These are phyloP conservation scores for Citeromyces nyonsensis DNA, from an alignment of 805 yeast genomes.

Conservation along the genomic window DNA sequence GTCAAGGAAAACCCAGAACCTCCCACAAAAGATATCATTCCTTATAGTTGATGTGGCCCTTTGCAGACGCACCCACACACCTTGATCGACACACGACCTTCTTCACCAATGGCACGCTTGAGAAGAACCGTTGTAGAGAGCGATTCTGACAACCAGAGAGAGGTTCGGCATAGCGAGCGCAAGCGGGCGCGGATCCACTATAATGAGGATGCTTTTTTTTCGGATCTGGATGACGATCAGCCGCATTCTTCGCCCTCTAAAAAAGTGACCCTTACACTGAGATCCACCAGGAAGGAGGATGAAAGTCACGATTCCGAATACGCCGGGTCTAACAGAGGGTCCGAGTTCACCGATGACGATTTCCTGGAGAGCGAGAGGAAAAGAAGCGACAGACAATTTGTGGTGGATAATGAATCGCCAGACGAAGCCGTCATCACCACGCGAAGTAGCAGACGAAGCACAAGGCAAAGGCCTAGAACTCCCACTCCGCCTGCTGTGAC, in stretches of 20 bases:
- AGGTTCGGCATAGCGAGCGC: conserved; percentile 1
- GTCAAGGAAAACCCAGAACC: too few species aligned
- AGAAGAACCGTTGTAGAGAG: not conserved
- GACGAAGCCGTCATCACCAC: conserved; percentile 1
- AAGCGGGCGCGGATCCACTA: conserved; percentile 2
- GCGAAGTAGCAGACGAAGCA: conserved; percentile 1
- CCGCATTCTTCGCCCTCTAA: too few species aligned
- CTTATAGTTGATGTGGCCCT: too few species aligned
- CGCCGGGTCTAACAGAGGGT: not conserved
- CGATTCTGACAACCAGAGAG: conserved; percentile 1
- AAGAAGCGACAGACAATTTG: conserved; percentile 1
- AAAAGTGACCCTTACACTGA: not conserved
- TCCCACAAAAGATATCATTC: too few species aligned
- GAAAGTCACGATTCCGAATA: not conserved
- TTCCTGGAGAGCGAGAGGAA: conserved; percentile 1
- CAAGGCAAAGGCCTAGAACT: not conserved
- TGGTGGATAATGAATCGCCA: conserved; percentile 1
- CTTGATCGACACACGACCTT: too few species aligned
- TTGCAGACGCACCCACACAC: too few species aligned
- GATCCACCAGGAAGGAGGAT: not conserved
- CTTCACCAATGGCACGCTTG: too few species aligned
- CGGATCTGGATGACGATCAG: conserved; percentile 1
- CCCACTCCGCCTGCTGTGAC: not conserved
- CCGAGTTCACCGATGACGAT: conserved; percentile 1
- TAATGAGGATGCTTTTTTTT: conserved; percentile 2